Evolutionary conservation across 2,329 filamentous ascomycete species (phyloP), one percentile per base, ranked within the genome.

Genomic region (Chrysoporthe austroafricana): DNA sequence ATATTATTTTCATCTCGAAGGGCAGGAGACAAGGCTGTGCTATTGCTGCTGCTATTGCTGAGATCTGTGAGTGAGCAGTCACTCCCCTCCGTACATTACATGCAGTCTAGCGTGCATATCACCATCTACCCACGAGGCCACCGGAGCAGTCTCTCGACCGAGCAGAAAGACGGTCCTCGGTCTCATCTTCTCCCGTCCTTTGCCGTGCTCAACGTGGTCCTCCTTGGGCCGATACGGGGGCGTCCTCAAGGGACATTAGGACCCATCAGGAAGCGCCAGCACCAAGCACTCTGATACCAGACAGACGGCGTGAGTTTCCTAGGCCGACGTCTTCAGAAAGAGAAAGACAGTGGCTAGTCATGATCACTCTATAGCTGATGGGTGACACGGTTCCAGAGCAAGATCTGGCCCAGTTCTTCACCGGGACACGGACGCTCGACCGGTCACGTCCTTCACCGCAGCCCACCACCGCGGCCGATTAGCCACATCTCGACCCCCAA

Each of bases 401-500:
- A n/a, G 43, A 26, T n/a, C 18, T 32, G 43, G 13, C 4, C 18
- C n/a, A 11, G 21, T 52, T 5, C 48, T 32, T 9, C 36, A 39
- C 36, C 9, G 6, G 36, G 36, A 7, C 36, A 39, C 36, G 9
- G 36, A 39, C 36, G 36, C 36, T 39, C 36, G 4, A 39, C 36
- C 36, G 36, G 36, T 9, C 36, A 39, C 6, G 36, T 39, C 9
- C n/a, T 36, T 69, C 60, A 69, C 26, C 64, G 67, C 58, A 61
- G 39, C 8, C 61, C 61, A 32, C 62, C 62, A 39, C 68, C 62
- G 7, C 78, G 80, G 6, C 96, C 95, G 73, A 98, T 86, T 76
- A 92, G 94, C 96, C 96, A 99, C 13, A 98, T 80, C 80, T 99
- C 96, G 1, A 97, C 92, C 1, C 94, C 95, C 43, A 97, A 77